Percentiles rank a stretch among this genome's conserved stretches.
These are phyloP conservation scores for Luffa aegyptiaca DNA, from an alignment of 306 rosid genomes.

Conservation along the genomic window DNA sequence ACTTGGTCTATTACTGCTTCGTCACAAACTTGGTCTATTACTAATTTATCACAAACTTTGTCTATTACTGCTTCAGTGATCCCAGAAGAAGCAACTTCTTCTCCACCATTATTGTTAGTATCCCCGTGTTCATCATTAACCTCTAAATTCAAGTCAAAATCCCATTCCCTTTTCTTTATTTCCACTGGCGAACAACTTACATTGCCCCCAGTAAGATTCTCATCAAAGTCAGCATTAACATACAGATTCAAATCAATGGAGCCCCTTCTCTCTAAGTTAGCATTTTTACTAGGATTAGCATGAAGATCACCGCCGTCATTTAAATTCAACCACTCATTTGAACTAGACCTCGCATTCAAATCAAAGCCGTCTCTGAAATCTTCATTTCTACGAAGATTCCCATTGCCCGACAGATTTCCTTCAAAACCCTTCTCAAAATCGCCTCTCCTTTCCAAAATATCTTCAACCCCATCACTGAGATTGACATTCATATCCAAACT, in stretches of 20 bases:
- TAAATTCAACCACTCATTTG: slow-evolving; percentile 38
- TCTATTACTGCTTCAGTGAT: slow-evolving; percentile 18
- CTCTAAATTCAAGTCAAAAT: slow-evolving; percentile 76
- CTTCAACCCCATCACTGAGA: slow-evolving; percentile 13
- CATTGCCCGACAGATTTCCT: slow-evolving; percentile 22
- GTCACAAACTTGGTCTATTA: slow-evolving; percentile 10
- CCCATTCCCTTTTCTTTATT: slow-evolving; percentile 34
- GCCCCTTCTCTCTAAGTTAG: slow-evolving; percentile 28
- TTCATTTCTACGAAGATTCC: slow-evolving; percentile 13
- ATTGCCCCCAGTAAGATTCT: slow-evolving; percentile 11
- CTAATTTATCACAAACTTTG: slow-evolving; percentile 18
- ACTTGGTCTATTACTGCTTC: slow-evolving; percentile 20
- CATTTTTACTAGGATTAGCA: slow-evolving; percentile 14
- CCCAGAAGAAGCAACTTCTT: slow-evolving; percentile 18
- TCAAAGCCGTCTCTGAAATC: slow-evolving; percentile 43
- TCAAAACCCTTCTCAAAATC: slow-evolving; percentile 25
- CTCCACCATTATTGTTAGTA: slow-evolving; percentile 23
- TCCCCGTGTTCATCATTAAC: slow-evolving; percentile 54
- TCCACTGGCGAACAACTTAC: slow-evolving; percentile 20
- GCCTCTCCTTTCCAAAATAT: slow-evolving; percentile 17
- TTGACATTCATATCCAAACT: slow-evolving; percentile 24
- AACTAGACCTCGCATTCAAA: slow-evolving; percentile 60
- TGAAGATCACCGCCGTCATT: slow-evolving; percentile 25
- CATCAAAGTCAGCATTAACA: slow-evolving; percentile 43
- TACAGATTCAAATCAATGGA: slow-evolving; percentile 78